Evolutionary conservation across 1,284 basidiomycete genomes (phyloP), one percentile per base, ranked within the genome.

Genomic region (Amylostereum areolatum): DNA sequence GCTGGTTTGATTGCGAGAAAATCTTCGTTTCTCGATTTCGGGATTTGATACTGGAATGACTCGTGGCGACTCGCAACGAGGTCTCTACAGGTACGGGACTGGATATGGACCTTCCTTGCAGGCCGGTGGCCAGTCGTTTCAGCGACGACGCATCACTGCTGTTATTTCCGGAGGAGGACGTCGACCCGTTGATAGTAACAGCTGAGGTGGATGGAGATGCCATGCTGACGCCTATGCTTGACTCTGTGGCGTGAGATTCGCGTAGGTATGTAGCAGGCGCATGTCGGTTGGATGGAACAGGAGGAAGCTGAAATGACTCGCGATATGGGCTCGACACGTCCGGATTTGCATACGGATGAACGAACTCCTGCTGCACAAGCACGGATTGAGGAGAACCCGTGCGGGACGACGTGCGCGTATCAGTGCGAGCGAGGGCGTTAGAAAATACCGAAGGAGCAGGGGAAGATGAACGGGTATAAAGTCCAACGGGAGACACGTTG

Each of bases 291-390:
- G 51, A 43, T 35, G n/a, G 49, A 11, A 47, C 43, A 41, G 52
- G 39, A 11, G 40, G 11, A 1, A 49, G 27, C 27, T 47, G 51
- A 24, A 51, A 25, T 2, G 49, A 53, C 28, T 48, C 49, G 12
- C 52, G 48, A 39, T 58, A 47, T 30, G 55, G 55, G 3, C 48
- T 42, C 10, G 43, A 25, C 8, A 83, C 67, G 52, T 87, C 82
- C 5, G 87, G 85, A 56, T 89, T 87, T 47, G 86, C 87, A 59
- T 88, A 89, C 35, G 87, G 87, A 65, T 89, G 85, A 36, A 73
- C 59, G 44, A 63, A 69, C 5, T 57, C 59, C 29, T 60, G 52
- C 7, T 45, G 49, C 34, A 64, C 64, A 3, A 27, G 45, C 12
- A 44, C 34, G 7, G 54, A 48, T 1, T 35, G 34, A 3, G 56